Evolutionary conservation across 78 protist species (phyloP).

Genomic region (Capsaspora owczarzaki): DNA sequence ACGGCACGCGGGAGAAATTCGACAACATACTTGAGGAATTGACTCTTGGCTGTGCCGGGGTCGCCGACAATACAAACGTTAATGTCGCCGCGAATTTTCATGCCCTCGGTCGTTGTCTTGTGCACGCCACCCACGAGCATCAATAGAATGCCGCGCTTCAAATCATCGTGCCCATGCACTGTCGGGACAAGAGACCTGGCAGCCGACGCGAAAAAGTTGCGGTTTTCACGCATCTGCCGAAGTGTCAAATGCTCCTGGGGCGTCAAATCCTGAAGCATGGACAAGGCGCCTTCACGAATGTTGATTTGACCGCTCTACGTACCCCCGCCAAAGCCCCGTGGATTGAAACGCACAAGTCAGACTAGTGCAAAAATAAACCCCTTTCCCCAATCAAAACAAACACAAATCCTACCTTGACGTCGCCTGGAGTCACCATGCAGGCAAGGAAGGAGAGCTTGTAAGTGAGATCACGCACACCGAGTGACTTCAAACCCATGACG

Average conservation of each 20-base stretch:
- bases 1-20: conserved; percentile 92
- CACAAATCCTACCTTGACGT: background rate
- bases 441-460: conserved; percentile 88
- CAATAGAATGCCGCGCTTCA: conserved; percentile 91
- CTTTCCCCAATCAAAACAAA: background rate
- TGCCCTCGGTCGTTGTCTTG: conserved; percentile 74
- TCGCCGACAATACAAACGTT: conserved; percentile 98
- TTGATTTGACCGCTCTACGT: no score
- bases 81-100: conserved; percentile 93
- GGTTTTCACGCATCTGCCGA: background rate
- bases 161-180: conserved; percentile 75
- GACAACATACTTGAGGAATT: conserved; percentile 91
- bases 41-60: conserved; percentile 94
- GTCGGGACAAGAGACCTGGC: conserved; percentile 65
- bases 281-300: no score
- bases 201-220: background rate
- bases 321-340: no score
- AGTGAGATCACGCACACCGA: conserved; percentile 89
- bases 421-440: conserved; percentile 19
- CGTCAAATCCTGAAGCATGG: conserved; percentile 36
- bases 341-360: background rate
- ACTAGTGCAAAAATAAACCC: background rate
- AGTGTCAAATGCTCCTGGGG: conserved; percentile 46
- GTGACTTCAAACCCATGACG: conserved; percentile 73
- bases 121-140: conserved; percentile 97